Conservation (phyloP, 169 alveolate genomes). For the Eimeria sp. region DNA sequence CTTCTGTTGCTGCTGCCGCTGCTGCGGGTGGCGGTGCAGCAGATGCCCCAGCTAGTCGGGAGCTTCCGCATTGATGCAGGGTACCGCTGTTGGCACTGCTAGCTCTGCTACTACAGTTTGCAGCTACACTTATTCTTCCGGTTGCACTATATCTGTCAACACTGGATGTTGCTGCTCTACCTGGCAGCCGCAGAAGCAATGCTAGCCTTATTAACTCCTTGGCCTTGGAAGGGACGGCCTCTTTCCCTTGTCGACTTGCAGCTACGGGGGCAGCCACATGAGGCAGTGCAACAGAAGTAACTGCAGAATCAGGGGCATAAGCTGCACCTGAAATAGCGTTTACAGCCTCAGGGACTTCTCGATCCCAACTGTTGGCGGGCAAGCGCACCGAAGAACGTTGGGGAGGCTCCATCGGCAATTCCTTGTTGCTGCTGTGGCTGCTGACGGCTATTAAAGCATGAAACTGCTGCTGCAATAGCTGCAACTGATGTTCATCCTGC, state of each 20-base stretch:
- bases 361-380: background rate
- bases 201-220: constrained; percentile 17
- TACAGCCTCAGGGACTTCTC: background rate
- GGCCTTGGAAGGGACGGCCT: constrained; percentile 23
- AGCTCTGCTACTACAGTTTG: background rate
- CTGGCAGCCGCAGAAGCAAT: constrained; percentile 14
- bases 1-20: constrained; percentile 53
- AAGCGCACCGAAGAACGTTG: background rate
- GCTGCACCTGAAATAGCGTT: background rate
- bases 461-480: background rate
- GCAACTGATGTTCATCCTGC: background rate
- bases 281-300: background rate
- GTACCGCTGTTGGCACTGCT: background rate
- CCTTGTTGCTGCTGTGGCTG: constrained; percentile 13
- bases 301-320: background rate
- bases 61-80: background rate
- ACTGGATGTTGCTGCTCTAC: background rate
- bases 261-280: background rate
- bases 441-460: background rate
- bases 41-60: background rate
- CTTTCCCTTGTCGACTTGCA: background rate
- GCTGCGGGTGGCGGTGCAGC: constrained; percentile 20
- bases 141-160: background rate
- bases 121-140: background rate
- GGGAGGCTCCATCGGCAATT: background rate